These are phyloP conservation scores for Microascus cirrosus DNA, from an alignment of 2,329 filamentous ascomycete species.

Conservation along the genomic window DNA sequence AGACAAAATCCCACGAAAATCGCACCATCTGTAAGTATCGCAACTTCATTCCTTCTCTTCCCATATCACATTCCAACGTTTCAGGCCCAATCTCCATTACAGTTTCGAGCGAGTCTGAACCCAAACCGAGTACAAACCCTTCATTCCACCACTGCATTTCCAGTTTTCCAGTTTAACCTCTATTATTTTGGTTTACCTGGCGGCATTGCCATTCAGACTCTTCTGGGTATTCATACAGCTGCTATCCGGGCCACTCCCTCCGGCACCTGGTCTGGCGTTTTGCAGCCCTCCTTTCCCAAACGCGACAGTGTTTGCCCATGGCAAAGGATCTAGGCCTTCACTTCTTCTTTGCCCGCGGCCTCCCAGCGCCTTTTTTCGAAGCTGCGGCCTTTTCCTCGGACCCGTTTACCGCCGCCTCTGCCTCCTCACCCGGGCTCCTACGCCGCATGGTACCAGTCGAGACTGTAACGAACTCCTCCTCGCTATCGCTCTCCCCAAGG, in stretches of 20 bases:
- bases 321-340: not conserved
- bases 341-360: constrained; percentile 6
- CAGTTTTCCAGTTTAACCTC: no score
- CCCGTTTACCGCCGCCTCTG: constrained; percentile 46
- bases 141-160: no score
- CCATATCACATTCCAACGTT: not conserved
- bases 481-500: constrained; percentile 86
- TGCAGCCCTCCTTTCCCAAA: not conserved
- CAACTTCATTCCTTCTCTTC: not conserved
- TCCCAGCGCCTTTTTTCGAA: constrained; percentile 27
- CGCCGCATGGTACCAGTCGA: constrained; percentile 75
- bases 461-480: constrained; percentile 69
- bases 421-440: constrained; percentile 66
- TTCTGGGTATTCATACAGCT: no score
- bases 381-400: constrained; percentile 20
- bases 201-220: no score
- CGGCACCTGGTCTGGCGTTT: not conserved
- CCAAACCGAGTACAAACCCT: no score
- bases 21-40: not conserved
- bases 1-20: not conserved
- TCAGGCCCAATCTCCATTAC: not conserved
- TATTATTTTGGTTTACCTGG: no score
- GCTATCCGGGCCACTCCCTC: no score
- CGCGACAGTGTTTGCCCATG: not conserved
- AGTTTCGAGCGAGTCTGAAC: not conserved